These are phyloP conservation scores for Daldinia decipiens DNA, from an alignment of 495 filamentous ascomycete genomes.

Conservation along the genomic window DNA sequence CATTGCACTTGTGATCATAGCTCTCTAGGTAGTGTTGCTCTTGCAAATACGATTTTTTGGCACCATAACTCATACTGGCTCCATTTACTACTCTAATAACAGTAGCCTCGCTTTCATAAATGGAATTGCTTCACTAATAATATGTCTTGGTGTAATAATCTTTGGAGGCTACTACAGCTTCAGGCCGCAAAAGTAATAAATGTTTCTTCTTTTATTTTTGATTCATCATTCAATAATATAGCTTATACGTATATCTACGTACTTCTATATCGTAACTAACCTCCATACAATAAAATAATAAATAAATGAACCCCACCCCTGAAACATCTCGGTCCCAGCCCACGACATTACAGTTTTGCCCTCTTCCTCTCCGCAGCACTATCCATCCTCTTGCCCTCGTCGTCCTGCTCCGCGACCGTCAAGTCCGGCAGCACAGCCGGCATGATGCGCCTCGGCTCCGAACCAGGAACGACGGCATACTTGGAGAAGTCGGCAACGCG, in stretches of 20 bases:
- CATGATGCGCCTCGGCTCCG: constrained; percentile 79
- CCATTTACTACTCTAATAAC: not conserved
- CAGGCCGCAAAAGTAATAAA: too few species aligned
- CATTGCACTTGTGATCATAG: constrained; percentile 8
- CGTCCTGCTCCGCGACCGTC: constrained; percentile 80
- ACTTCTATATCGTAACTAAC: too few species aligned
- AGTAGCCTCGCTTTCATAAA: not conserved
- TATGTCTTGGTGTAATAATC: too few species aligned
- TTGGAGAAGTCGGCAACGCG: constrained; percentile 77
- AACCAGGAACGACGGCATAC: constrained; percentile 74
- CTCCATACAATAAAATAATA: too few species aligned
- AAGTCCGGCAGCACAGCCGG: constrained; percentile 75
- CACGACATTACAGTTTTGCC: constrained; percentile 45
- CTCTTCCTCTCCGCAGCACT: constrained; percentile 56
- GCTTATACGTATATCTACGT: too few species aligned
- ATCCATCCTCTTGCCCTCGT: constrained; percentile 79
- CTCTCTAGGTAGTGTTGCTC: not conserved
- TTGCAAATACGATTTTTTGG: constrained; percentile 7
- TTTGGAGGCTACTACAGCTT: too few species aligned
- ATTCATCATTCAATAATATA: too few species aligned
- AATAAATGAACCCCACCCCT: too few species aligned
- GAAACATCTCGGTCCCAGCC: too few species aligned
- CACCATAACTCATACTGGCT: not conserved
- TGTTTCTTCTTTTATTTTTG: too few species aligned
- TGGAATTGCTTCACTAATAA: too few species aligned